Conservation (phyloP, 306 rosid genomes). For the Vigna unguiculata region DNA sequence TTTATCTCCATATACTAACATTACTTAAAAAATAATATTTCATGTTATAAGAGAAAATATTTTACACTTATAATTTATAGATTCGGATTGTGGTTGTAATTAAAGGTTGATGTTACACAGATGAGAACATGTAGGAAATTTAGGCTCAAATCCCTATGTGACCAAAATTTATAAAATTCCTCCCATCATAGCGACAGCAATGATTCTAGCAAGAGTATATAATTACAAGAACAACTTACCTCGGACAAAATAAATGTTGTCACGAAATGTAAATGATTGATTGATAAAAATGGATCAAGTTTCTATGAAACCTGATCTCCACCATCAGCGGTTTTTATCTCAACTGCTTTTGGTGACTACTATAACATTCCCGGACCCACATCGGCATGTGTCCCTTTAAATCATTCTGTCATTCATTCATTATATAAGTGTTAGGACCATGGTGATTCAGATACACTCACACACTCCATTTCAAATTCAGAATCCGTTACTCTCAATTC, state of each 20-base stretch:
- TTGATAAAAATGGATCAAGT: neutral
- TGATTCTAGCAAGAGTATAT: neutral
- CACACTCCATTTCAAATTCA: neutral
- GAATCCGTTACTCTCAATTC: neutral
- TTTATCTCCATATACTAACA: too few species aligned
- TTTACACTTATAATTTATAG: too few species aligned
- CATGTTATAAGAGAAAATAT: too few species aligned
- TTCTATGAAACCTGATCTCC: conserved; percentile 44
- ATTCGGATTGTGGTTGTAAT: too few species aligned
- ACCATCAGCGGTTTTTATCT: conserved; percentile 48
- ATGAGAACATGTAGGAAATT: too few species aligned
- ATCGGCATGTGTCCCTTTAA: conserved; percentile 33
- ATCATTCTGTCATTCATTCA: neutral
- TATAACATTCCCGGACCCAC: conserved; percentile 45
- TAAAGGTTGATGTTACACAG: too few species aligned
- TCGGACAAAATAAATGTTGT: neutral
- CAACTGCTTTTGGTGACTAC: conserved; percentile 44
- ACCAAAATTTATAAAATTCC: neutral
- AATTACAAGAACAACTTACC: neutral
- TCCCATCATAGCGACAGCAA: neutral
- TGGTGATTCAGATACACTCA: neutral
- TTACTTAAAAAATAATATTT: too few species aligned
- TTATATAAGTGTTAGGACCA: neutral
- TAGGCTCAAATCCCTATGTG: neutral
- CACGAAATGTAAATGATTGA: conserved; percentile 26